Base-by-base conservation (phyloP, 2,329 filamentous ascomycete species). In the Exophiala spinifera region DNA sequence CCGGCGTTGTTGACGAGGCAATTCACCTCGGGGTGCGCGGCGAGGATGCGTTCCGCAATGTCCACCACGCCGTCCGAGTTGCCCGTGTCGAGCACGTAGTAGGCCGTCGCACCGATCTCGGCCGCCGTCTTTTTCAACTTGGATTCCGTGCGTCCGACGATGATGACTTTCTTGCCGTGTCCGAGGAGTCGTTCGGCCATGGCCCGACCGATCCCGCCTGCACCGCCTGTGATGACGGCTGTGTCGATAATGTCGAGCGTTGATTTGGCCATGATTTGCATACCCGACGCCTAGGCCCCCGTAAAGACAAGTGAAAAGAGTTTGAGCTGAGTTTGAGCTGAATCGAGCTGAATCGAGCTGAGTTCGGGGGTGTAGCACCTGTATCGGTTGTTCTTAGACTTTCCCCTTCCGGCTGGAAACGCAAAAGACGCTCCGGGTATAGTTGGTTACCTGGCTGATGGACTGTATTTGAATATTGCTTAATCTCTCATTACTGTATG, bases 1-100 rank as follows among this genome's bases (percentile, higher is more conserved):
- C 80, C 80, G 0, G 80, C 80, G 51, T 84, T 83, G 68, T 83
- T 84, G 63, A 84, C 69, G 0, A 84, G 64, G 59, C 79, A 83
- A 66, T 84, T 80, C 2, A 83, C 64, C 4, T 81, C 75, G 0
- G 77, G 79, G 61, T 83, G 76, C 4, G 81, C 74, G 2, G 56
- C 59, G 2, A 71, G 75, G 39, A 83, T 63, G 14, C 70, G 71
- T 39, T 72, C 53, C 49, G 78, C 67, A 56, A 83, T 81, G 0
- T 48, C 40, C 0, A 76, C 70, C 7, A 68, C 64, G 1, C 69
- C 63, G 0, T 65, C 48, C 0, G 73, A 72, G 3, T 76, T 67
- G 48, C 79, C 76, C 0, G 77, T 80, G 63, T 84, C 80, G 1
- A 77, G 68, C 20, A 72, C 72, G 56, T 82, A 82, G 61, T 82